Conservation (phyloP, 306 rosid species). For the Delonix regia region DNA sequence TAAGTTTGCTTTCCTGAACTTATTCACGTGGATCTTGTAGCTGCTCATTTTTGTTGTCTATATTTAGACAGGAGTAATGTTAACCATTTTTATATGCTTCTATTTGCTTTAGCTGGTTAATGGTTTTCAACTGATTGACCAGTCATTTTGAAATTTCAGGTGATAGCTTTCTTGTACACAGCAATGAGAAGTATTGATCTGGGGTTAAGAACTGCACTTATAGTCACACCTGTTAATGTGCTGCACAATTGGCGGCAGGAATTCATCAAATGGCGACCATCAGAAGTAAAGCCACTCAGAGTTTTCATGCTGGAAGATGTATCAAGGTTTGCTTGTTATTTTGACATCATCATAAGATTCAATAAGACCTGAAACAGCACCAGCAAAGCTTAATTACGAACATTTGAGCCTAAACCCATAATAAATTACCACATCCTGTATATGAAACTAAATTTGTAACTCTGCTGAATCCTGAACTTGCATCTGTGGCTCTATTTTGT, state of each 20-base stretch:
- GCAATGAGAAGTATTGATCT: slow-evolving; percentile 88
- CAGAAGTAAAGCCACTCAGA: slow-evolving; percentile 77
- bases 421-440: not conserved
- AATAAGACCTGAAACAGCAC: slow-evolving; percentile 7
- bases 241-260: slow-evolving; percentile 97
- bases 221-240: slow-evolving; percentile 95
- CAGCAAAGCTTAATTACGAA: not conserved
- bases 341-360: slow-evolving; percentile 19
- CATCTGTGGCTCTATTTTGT: not conserved
- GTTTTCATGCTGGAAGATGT: slow-evolving; percentile 96
- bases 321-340: slow-evolving; percentile 59
- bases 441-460: not conserved
- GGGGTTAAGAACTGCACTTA: slow-evolving; percentile 89
- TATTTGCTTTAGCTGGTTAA: slow-evolving; percentile 28
- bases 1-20: not conserved
- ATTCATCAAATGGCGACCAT: slow-evolving; percentile 90
- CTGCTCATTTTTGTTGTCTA: not conserved
- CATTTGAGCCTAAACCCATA: slow-evolving; percentile 2
- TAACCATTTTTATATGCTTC: not conserved
- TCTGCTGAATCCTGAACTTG: slow-evolving; percentile 1
- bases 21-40: not conserved
- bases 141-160: slow-evolving; percentile 58
- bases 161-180: slow-evolving; percentile 90
- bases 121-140: slow-evolving; percentile 33
- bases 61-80: slow-evolving; percentile 9